These are phyloP conservation scores for Fusarium euwallaceae DNA, from an alignment of 2,329 filamentous ascomycete species.

Conservation along the genomic window DNA sequence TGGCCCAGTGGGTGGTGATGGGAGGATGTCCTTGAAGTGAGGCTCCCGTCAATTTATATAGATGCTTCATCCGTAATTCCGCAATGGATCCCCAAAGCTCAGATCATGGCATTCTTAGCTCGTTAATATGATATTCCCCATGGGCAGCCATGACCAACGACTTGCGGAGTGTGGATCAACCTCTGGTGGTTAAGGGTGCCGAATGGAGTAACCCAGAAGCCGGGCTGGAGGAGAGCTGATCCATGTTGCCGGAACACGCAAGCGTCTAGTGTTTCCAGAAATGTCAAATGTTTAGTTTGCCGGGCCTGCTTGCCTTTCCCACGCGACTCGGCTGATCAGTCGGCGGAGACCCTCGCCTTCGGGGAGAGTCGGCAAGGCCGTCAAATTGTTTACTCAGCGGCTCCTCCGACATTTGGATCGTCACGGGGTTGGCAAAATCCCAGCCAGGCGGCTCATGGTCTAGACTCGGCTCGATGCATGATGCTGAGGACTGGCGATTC, in stretches of 20 bases:
- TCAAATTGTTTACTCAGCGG: neutral
- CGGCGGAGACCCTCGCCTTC: neutral
- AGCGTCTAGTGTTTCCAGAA: slow-evolving; percentile 5
- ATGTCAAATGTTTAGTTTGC: neutral
- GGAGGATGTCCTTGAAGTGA: neutral
- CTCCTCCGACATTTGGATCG: neutral
- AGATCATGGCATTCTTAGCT: neutral
- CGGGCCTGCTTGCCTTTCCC: neutral
- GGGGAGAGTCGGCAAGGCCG: neutral
- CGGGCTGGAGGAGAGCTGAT: neutral
- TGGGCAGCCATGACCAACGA: neutral
- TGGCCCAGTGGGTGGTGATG: neutral
- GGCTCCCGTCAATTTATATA: neutral
- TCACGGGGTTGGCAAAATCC: slow-evolving; percentile 6
- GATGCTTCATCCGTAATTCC: neutral
- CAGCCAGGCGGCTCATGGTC: neutral
- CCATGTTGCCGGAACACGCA: neutral
- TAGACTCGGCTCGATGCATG: neutral
- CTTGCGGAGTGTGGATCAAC: neutral
- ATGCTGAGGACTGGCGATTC: neutral
- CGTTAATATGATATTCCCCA: neutral
- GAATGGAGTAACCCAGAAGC: no score
- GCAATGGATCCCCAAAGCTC: neutral
- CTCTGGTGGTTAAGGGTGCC: no score
- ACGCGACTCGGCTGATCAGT: neutral